phyloP scores from a whole-genome alignment of 129 eudicot genomes.

The Helichrysum umbraculigerum region DNA sequence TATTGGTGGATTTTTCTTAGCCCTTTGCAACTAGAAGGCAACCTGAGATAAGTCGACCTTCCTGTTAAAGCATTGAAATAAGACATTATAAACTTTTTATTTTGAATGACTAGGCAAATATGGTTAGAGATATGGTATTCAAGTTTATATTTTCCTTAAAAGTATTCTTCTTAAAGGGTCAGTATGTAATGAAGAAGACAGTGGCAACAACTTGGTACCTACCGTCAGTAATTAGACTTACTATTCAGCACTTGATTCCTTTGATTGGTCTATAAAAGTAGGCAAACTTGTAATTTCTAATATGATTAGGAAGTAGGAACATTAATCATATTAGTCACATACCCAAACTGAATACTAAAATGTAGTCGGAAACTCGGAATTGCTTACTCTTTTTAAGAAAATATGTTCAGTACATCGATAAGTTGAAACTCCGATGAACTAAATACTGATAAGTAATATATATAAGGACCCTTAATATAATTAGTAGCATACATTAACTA shows the following conservation, averaged over 20 bases:
- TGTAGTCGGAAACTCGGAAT: neutral
- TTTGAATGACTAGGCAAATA: neutral
- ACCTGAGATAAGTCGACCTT: neutral
- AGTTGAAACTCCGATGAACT: neutral
- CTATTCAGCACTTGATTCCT: too few relatives aligned
- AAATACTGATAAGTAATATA: neutral
- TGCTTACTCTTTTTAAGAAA: neutral
- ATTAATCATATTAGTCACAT: neutral
- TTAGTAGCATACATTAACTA: slow-evolving; percentile 3
- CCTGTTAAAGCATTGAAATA: neutral
- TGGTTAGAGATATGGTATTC: neutral
- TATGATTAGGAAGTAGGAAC: neutral
- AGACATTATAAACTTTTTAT: neutral
- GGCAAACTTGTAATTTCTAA: neutral
- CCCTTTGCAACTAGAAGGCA: slow-evolving; percentile 5
- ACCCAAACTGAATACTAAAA: neutral
- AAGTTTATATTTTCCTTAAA: neutral
- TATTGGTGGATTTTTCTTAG: neutral
- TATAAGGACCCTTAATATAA: too few relatives aligned
- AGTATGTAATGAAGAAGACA: neutral
- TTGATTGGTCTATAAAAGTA: too few relatives aligned
- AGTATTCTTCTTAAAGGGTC: neutral
- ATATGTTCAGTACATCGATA: neutral
- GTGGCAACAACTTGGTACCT: neutral
- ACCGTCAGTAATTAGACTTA: too few relatives aligned